These are phyloP conservation scores for Phalaenopsis equestris DNA, from an alignment of 106 monocot species.

Conservation along the genomic window DNA sequence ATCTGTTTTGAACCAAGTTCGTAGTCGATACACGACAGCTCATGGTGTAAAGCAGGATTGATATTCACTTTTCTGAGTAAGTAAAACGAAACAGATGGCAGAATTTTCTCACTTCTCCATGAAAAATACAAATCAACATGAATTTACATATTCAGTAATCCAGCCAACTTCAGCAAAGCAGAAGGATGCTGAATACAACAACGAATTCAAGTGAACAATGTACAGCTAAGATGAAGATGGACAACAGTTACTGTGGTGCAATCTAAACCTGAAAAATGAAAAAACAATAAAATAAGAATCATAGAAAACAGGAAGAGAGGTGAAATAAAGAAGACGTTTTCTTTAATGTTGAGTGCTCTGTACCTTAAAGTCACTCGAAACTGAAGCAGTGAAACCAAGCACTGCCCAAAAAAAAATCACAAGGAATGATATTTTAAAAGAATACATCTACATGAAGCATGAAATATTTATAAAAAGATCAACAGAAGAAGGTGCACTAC, in stretches of 20 bases:
- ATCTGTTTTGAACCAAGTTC: not conserved
- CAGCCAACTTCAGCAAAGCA: not conserved
- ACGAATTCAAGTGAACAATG: not conserved
- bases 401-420: constrained; percentile 8
- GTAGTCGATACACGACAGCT: not conserved
- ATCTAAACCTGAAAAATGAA: constrained; percentile 18
- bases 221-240: constrained; percentile 5
- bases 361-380: constrained; percentile 17
- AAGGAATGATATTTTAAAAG: not conserved
- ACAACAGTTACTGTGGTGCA: not conserved
- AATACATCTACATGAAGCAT: not conserved
- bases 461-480: not conserved
- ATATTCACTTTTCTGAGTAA: not conserved
- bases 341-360: constrained; percentile 8
- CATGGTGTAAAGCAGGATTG: not conserved
- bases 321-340: not conserved
- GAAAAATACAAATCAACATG: not conserved
- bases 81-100: not conserved
- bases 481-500: constrained; percentile 18
- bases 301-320: not conserved
- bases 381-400: constrained; percentile 16
- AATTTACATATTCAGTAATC: constrained; percentile 1
- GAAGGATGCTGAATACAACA: not conserved
- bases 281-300: not conserved
- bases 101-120: constrained; percentile 1